Conservation (phyloP, 345 rosid genomes). For the Citrus maxima region DNA sequence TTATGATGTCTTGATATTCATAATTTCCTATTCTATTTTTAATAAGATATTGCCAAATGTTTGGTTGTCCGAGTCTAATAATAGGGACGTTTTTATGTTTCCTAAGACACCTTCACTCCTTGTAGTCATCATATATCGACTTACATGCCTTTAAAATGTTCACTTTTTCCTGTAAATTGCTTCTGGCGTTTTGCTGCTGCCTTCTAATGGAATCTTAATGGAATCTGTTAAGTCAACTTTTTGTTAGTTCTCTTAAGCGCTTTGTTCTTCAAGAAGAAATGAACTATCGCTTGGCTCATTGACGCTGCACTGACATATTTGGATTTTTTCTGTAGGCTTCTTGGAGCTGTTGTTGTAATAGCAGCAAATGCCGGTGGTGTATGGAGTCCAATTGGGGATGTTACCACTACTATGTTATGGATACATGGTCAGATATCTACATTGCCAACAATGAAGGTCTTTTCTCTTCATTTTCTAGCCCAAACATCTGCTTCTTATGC, state of each 20-base stretch:
- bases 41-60: background rate
- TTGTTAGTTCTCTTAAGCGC: background rate
- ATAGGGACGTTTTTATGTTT: background rate
- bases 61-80: background rate
- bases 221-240: background rate
- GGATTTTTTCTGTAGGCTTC: conserved; percentile 51
- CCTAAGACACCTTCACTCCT: background rate
- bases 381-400: conserved; percentile 99
- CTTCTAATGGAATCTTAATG: background rate
- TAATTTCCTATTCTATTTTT: background rate
- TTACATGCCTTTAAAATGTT: background rate
- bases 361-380: conserved; percentile 99
- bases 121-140: background rate
- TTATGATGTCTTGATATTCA: background rate
- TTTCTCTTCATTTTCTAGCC: background rate
- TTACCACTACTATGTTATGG: conserved; percentile 98
- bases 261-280: background rate
- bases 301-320: background rate
- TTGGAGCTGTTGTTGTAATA: conserved; percentile 91
- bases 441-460: conserved; percentile 82
- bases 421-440: conserved; percentile 94
- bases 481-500: background rate
- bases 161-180: background rate
- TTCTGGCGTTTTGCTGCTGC: background rate
- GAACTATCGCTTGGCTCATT: background rate